Conservation (phyloP, 164 flowering plant genomes). For the Magnolia sinica region DNA sequence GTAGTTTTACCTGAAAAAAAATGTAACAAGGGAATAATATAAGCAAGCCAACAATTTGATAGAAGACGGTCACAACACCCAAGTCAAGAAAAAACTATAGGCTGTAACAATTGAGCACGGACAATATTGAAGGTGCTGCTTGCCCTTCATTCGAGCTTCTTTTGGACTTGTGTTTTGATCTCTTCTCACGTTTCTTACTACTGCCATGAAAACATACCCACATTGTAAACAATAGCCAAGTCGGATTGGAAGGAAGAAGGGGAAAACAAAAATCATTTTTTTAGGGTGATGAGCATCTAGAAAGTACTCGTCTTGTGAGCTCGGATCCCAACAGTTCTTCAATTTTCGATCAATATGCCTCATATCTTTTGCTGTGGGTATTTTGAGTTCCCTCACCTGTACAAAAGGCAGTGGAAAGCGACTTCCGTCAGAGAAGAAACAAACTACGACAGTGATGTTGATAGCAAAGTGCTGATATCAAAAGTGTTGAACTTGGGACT, state of each 20-base stretch:
- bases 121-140: conserved; percentile 21
- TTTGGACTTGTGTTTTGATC: conserved; percentile 73
- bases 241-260: neutral
- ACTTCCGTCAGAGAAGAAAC: too few relatives aligned
- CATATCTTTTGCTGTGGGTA: conserved; percentile 78
- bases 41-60: neutral
- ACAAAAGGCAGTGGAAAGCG: neutral
- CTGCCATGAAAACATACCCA: conserved; percentile 16
- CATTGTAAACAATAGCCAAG: neutral
- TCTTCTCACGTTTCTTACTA: conserved; percentile 69
- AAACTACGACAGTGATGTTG: too few relatives aligned
- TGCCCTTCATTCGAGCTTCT: conserved; percentile 39
- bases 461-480: too few relatives aligned
- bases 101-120: neutral
- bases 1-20: neutral
- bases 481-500: too few relatives aligned
- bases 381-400: conserved; percentile 55
- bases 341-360: conserved; percentile 90
- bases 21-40: neutral
- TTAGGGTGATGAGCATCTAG: neutral
- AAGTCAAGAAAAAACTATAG: neutral
- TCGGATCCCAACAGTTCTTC: conserved; percentile 75
- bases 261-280: neutral
- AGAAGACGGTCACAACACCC: neutral
- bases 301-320: conserved; percentile 76